A percentile compares a stretch with the other conserved stretches of the same genome.
Evolutionary conservation across 805 yeast genomes (phyloP).

Genomic region (Teunomyces kruisii): DNA sequence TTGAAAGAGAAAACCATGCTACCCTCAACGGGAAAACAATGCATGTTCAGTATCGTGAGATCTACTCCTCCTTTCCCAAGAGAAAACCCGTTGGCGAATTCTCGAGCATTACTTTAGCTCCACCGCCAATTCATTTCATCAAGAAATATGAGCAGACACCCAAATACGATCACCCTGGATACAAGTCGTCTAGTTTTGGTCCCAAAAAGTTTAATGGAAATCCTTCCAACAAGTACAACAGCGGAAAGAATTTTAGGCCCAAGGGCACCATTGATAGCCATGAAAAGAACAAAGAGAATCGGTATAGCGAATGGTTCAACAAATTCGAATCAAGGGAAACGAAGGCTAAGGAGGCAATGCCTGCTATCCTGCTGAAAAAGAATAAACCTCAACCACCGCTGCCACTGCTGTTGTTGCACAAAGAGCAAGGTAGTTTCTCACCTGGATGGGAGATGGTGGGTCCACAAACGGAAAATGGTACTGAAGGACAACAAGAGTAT

Average conservation of each 20-base stretch:
- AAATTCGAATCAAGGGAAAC: not conserved
- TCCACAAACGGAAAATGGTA: slow-evolving; percentile 1
- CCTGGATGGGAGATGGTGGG: not conserved
- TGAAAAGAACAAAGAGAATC: not conserved
- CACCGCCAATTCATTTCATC: slow-evolving; percentile 71
- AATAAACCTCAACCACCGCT: not conserved
- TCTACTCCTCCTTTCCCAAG: slow-evolving; percentile 17
- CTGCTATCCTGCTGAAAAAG: not conserved
- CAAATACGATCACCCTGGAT: not conserved
- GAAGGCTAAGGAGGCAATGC: not conserved
- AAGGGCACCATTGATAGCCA: not conserved
- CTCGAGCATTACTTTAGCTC: slow-evolving; percentile 58
- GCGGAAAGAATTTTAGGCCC: not conserved
- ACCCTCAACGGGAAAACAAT: slow-evolving; percentile 70
- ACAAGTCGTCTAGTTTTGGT: not conserved
- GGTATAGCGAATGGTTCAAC: slow-evolving; percentile 2
- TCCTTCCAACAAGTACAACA: slow-evolving; percentile 6
- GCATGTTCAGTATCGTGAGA: slow-evolving; percentile 81
- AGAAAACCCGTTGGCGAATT: slow-evolving; percentile 9
- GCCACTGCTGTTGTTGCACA: not conserved
- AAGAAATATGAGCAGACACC: slow-evolving; percentile 2
- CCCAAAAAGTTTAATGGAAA: slow-evolving; percentile 11
- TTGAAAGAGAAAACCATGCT: slow-evolving; percentile 82
- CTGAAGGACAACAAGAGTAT: not conserved
- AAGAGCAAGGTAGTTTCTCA: not conserved